These are phyloP conservation scores for Rhodotorula toruloides DNA, from an alignment of 768 basidiomycete genomes.

Conservation along the genomic window DNA sequence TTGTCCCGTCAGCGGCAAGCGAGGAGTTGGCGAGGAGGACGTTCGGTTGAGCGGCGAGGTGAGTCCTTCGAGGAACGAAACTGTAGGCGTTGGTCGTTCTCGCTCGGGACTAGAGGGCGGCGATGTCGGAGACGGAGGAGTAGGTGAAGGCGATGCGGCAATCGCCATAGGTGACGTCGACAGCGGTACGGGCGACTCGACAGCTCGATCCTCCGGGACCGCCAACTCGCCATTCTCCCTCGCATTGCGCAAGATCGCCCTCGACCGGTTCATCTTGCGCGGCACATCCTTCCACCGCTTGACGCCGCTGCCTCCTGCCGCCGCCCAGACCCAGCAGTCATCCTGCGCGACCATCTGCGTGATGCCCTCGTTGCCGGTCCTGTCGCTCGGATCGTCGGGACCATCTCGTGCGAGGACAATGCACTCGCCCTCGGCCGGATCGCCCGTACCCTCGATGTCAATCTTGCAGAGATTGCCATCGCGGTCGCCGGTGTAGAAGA, in stretches of 20 bases:
- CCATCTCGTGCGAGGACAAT: slow-evolving; percentile 61
- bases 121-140: too few species aligned
- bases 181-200: background rate
- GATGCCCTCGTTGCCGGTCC: slow-evolving; percentile 54
- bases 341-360: slow-evolving; percentile 77
- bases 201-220: slow-evolving; percentile 1
- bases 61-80: slow-evolving; percentile 33
- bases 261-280: slow-evolving; percentile 37
- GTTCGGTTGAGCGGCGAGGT: slow-evolving; percentile 25
- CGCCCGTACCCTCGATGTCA: slow-evolving; percentile 76
- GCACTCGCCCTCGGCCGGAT: slow-evolving; percentile 85
- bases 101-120: slow-evolving; percentile 6
- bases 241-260: background rate
- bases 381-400: slow-evolving; percentile 50
- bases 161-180: background rate
- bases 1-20: background rate
- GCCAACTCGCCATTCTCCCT: slow-evolving; percentile 1
- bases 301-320: slow-evolving; percentile 72
- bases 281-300: slow-evolving; percentile 73
- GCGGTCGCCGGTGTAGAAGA: slow-evolving; percentile 92
- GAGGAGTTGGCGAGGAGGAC: slow-evolving; percentile 20
- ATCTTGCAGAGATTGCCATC: slow-evolving; percentile 83
- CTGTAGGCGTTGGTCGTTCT: slow-evolving; percentile 11
- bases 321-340: slow-evolving; percentile 82
- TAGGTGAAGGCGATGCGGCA: too few species aligned